These are phyloP conservation scores for Echium plantagineum DNA, from an alignment of 257 asterid species.

Conservation along the genomic window DNA sequence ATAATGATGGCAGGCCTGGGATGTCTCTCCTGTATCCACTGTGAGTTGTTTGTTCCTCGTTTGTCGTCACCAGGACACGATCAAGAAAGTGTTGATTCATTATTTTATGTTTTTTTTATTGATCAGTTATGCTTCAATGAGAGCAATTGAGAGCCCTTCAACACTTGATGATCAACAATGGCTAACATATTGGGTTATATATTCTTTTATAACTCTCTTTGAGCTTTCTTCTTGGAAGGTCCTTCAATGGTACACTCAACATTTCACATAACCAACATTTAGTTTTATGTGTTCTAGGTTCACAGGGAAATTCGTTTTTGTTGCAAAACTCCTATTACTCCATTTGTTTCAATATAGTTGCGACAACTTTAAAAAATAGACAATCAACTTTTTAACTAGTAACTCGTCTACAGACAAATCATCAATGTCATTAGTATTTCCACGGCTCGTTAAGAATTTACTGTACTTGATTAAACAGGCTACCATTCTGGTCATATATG, in stretches of 20 bases:
- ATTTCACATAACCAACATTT: neutral
- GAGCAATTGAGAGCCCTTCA: constrained; percentile 91
- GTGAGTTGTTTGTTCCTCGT: constrained; percentile 31
- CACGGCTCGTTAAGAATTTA: neutral
- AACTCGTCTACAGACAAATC: too few relatives aligned
- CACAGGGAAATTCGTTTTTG: too few relatives aligned
- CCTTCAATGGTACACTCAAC: constrained; percentile 57
- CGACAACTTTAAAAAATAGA: too few relatives aligned
- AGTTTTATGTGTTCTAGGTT: neutral
- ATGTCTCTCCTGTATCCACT: constrained; percentile 79
- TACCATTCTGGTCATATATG: constrained; percentile 79
- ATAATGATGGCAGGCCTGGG: constrained; percentile 52
- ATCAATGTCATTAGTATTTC: neutral
- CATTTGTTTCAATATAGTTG: too few relatives aligned
- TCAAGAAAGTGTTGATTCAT: neutral
- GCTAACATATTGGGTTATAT: constrained; percentile 87
- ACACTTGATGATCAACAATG: constrained; percentile 84
- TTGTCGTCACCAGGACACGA: neutral
- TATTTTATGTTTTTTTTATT: neutral
- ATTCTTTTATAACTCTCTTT: constrained; percentile 60
- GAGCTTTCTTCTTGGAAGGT: constrained; percentile 77
- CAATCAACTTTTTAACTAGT: too few relatives aligned
- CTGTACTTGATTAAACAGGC: constrained; percentile 27
- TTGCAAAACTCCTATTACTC: too few relatives aligned
- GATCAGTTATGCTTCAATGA: constrained; percentile 60